These are phyloP conservation scores for Auricularia sp. DNA, from an alignment of 768 basidiomycete genomes.

Conservation along the genomic window DNA sequence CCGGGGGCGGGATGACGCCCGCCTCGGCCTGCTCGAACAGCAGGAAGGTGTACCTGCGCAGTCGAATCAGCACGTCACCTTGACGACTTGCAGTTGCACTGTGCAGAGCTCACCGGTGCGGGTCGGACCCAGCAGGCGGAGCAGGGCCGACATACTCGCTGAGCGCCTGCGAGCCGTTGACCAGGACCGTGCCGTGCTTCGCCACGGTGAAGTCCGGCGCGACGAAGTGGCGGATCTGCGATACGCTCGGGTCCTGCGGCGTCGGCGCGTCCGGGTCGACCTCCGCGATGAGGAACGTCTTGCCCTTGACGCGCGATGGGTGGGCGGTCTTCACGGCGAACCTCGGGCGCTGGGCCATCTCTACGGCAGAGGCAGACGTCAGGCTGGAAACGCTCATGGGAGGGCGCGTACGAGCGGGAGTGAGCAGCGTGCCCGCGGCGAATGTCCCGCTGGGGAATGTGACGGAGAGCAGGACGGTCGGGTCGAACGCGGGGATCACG, in stretches of 20 bases:
- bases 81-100: no score
- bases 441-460: slow-evolving; percentile 5
- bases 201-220: slow-evolving; percentile 31
- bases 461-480: slow-evolving; percentile 5
- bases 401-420: slow-evolving; percentile 4
- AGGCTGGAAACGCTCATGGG: not conserved
- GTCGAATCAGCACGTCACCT: not conserved
- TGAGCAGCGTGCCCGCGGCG: slow-evolving; percentile 8
- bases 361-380: not conserved
- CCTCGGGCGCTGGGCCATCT: slow-evolving; percentile 3
- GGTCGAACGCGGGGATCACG: slow-evolving; percentile 8
- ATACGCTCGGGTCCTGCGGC: slow-evolving; percentile 31
- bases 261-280: slow-evolving; percentile 43
- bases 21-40: slow-evolving; percentile 29
- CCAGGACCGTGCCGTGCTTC: slow-evolving; percentile 17
- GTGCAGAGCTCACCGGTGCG: slow-evolving; percentile 32
- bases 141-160: slow-evolving; percentile 32
- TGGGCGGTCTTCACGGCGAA: slow-evolving; percentile 4
- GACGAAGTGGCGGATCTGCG: slow-evolving; percentile 42
- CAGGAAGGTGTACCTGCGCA: slow-evolving; percentile 36
- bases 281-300: slow-evolving; percentile 37
- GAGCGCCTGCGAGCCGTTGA: slow-evolving; percentile 34
- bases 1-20: not conserved
- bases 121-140: slow-evolving; percentile 33
- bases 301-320: slow-evolving; percentile 9